Evolutionary conservation across 2,329 filamentous ascomycete species (phyloP).

Genomic region (Emergomyces africanus): DNA sequence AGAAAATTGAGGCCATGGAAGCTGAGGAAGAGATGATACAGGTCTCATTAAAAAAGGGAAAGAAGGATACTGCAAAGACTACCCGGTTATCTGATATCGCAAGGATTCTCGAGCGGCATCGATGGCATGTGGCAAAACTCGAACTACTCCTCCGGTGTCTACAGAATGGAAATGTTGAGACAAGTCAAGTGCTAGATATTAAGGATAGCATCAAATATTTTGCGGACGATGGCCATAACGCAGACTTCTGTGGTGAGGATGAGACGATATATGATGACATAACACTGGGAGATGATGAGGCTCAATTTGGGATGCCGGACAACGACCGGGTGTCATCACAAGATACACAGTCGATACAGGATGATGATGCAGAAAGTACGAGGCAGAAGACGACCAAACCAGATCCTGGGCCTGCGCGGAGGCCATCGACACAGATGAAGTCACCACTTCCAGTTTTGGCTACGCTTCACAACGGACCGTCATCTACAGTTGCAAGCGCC

Average conservation of each 20-base stretch:
- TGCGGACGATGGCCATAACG: constrained; percentile 74
- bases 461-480: constrained; percentile 56
- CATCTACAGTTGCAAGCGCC: constrained; percentile 39
- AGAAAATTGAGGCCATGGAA: constrained; percentile 84
- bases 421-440: constrained; percentile 82
- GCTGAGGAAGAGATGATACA: constrained; percentile 80
- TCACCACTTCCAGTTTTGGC: constrained; percentile 87
- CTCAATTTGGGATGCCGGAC: constrained; percentile 70
- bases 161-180: constrained; percentile 84
- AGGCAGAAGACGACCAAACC: constrained; percentile 49
- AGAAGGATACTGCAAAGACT: constrained; percentile 69
- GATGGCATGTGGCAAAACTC: constrained; percentile 89
- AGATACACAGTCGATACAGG: constrained; percentile 82
- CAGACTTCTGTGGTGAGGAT: constrained; percentile 78
- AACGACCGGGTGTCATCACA: constrained; percentile 88
- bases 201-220: constrained; percentile 94
- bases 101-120: constrained; percentile 74
- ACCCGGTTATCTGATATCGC: constrained; percentile 84
- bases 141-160: constrained; percentile 81
- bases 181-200: constrained; percentile 72
- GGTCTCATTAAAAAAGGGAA: constrained; percentile 87
- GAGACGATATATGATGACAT: constrained; percentile 93
- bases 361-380: constrained; percentile 43
- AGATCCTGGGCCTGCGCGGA: constrained; percentile 49
- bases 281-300: constrained; percentile 84